A percentile compares a stretch with the other conserved stretches of the same genome.
Evolutionary conservation across 768 basidiomycete species (phyloP).

Genomic region (Chalciporus pseudorubinellus): DNA sequence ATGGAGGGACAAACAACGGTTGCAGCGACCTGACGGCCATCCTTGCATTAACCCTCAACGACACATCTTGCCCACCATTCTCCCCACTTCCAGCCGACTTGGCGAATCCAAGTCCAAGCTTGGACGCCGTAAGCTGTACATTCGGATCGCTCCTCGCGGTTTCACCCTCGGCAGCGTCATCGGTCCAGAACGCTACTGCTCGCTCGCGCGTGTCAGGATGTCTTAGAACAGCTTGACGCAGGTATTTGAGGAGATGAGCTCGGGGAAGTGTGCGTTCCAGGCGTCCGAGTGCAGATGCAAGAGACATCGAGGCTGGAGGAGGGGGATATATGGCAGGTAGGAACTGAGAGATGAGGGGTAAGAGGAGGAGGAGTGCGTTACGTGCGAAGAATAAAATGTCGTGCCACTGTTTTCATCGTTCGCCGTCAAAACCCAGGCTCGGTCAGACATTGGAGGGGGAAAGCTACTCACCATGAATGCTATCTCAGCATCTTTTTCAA

Average conservation of each 20-base stretch:
- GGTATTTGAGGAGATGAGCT: conserved; percentile 54
- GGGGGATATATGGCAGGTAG: conserved; percentile 35
- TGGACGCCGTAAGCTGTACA: conserved; percentile 47
- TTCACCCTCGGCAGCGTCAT: conserved; percentile 50
- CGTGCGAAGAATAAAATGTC: conserved; percentile 55
- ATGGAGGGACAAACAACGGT: conserved; percentile 23
- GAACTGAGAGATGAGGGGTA: conserved; percentile 51
- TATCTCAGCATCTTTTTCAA: conserved; percentile 39
- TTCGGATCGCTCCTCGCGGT: conserved; percentile 46
- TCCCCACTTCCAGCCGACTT: conserved; percentile 10
- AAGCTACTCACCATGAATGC: conserved; percentile 40
- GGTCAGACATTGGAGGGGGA: not conserved
- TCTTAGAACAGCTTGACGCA: conserved; percentile 57
- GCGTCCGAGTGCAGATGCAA: conserved; percentile 24
- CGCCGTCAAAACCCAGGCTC: not conserved
- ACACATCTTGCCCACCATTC: conserved; percentile 16
- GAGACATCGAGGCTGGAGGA: conserved; percentile 29
- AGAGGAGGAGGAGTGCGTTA: conserved; percentile 53
- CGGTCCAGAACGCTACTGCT: conserved; percentile 56
- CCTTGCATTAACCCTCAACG: conserved; percentile 26
- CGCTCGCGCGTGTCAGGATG: conserved; percentile 45
- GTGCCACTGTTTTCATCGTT: conserved; percentile 51
- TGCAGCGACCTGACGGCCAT: conserved; percentile 28
- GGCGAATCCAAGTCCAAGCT: conserved; percentile 42
- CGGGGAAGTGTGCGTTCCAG: conserved; percentile 42